Evolutionary conservation across 2,329 filamentous ascomycete genomes (phyloP).

Genomic region (Colletotrichum salicis): DNA sequence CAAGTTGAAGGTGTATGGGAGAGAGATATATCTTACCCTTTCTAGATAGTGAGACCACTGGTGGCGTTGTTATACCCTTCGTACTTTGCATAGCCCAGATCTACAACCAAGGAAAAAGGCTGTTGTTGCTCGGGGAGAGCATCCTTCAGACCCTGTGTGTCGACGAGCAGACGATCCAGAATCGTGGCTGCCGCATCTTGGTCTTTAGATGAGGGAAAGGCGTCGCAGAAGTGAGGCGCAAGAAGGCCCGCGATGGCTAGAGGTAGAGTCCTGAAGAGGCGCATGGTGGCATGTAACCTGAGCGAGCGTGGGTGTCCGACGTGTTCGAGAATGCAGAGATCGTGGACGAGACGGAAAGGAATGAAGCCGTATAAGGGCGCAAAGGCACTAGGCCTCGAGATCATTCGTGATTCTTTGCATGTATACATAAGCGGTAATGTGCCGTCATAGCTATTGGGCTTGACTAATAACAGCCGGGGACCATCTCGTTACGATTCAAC

Average conservation of each 20-base stretch:
- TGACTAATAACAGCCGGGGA: not conserved
- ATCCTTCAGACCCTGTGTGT: not conserved
- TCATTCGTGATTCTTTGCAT: not conserved
- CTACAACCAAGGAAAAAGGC: slow-evolving; percentile 41
- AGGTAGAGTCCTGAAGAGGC: not conserved
- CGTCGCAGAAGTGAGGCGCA: not conserved
- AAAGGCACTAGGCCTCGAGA: too few relatives aligned
- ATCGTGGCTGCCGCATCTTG: not conserved
- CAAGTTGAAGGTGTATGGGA: not conserved
- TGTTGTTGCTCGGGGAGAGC: not conserved
- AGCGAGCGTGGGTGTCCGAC: not conserved
- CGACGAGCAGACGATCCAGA: not conserved
- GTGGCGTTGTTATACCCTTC: slow-evolving; percentile 52
- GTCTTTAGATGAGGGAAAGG: not conserved
- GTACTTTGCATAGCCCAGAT: slow-evolving; percentile 59
- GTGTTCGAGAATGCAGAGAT: not conserved
- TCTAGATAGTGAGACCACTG: slow-evolving; percentile 53
- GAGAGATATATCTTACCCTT: slow-evolving; percentile 48
- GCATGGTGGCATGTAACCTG: not conserved
- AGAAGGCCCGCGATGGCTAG: not conserved
- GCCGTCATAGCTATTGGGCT: not conserved
- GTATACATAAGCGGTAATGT: not conserved
- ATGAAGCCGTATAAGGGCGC: not conserved
- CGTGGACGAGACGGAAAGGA: not conserved
- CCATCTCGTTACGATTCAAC: not conserved